These are phyloP conservation scores for Clonostachys chloroleuca DNA, from an alignment of 2,329 filamentous ascomycete species.

Conservation along the genomic window DNA sequence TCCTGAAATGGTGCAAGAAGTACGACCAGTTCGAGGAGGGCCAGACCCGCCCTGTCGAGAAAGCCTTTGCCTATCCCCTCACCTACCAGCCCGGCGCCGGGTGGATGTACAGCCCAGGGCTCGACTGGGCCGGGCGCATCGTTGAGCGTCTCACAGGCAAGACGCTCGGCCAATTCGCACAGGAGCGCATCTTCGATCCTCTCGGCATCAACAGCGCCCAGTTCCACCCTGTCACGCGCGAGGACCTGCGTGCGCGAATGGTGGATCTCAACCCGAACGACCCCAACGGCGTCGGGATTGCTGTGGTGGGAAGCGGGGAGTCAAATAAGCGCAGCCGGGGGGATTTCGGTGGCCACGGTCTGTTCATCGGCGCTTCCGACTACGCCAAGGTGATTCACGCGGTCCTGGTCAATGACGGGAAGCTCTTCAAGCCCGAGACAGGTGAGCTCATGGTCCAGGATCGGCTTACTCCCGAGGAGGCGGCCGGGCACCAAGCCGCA, in stretches of 20 bases:
- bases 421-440: conserved; percentile 33
- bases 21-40: conserved; percentile 10
- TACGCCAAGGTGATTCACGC: conserved; percentile 40
- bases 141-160: conserved; percentile 39
- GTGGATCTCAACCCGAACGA: conserved; percentile 32
- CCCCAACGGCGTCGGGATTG: conserved; percentile 22
- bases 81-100: conserved; percentile 42
- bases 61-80: conserved; percentile 37
- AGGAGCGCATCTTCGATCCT: conserved; percentile 35
- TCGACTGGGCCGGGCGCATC: conserved; percentile 49
- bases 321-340: conserved; percentile 23
- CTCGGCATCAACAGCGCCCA: conserved; percentile 32
- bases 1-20: conserved; percentile 26
- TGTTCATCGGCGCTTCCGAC: conserved; percentile 27
- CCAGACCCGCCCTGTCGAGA: conserved; percentile 26
- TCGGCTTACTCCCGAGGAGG: conserved; percentile 29
- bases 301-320: conserved; percentile 23
- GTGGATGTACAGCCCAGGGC: conserved; percentile 43
- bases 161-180: conserved; percentile 35
- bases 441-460: conserved; percentile 40
- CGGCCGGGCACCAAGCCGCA: conserved; percentile 14
- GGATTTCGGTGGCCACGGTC: conserved; percentile 38
- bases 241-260: conserved; percentile 23
- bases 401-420: conserved; percentile 41
- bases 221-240: conserved; percentile 29